Percentiles rank a stretch among this genome's conserved stretches.
These are phyloP conservation scores for Fusarium sp. DNA, from an alignment of 2,329 filamentous ascomycete species.

Conservation along the genomic window DNA sequence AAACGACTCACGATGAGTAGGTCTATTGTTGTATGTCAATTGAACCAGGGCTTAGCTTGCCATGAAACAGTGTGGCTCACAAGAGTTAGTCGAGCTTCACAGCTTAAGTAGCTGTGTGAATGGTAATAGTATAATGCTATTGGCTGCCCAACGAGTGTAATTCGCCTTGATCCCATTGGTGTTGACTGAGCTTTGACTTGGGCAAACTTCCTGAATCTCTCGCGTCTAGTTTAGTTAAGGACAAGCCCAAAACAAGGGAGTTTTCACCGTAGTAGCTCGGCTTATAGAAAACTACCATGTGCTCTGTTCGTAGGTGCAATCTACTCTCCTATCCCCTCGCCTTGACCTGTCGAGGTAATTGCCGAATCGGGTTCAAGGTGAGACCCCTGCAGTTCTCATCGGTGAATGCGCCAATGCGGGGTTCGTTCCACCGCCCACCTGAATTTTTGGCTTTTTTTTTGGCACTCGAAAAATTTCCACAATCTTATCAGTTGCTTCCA, in stretches of 20 bases:
- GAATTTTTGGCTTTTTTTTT: conserved; percentile 42
- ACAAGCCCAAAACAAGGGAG: background rate
- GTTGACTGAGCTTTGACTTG: background rate
- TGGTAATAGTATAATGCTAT: background rate
- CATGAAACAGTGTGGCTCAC: background rate
- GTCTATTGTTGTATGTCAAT: background rate
- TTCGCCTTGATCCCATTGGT: background rate
- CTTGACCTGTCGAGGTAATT: background rate
- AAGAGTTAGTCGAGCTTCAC: background rate
- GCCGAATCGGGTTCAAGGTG: conserved; percentile 26
- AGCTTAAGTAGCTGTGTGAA: background rate
- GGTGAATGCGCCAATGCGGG: conserved; percentile 46
- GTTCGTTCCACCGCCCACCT: conserved; percentile 44
- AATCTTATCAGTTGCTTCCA: conserved; percentile 48
- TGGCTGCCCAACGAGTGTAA: background rate
- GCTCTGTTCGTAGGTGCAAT: background rate
- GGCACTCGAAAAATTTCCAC: conserved; percentile 48
- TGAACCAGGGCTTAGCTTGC: background rate
- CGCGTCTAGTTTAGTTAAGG: background rate
- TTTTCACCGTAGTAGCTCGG: too few relatives aligned
- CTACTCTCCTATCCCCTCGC: background rate
- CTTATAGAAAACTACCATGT: background rate
- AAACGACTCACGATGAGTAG: background rate
- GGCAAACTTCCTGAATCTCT: background rate
- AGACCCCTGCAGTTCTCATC: conserved; percentile 26